Base-by-base conservation (phyloP, 2,329 filamentous ascomycete species). In the Penicillium sp. region DNA sequence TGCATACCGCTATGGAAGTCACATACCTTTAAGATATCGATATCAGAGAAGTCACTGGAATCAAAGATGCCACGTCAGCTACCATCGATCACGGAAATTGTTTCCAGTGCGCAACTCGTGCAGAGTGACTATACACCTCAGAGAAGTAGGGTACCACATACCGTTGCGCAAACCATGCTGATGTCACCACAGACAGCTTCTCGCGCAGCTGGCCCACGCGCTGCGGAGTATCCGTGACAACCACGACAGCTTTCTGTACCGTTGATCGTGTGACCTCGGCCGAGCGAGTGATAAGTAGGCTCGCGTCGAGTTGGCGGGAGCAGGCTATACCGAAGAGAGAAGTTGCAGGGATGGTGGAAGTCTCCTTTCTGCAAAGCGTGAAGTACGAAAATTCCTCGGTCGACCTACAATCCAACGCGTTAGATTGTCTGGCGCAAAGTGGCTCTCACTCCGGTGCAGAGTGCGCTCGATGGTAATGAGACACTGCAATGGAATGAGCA, bases 311-410 rank as follows among this genome's bases (percentile, higher is more conserved):
- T 76, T 97, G 94, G 55, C 93, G 84, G 14, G 93, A 96, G 73
- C 94, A 99, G 16, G 92, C 89, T 69, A 99, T 97, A 58, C 94
- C 94, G 70, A 99, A 99, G 21, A 99, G 84, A 22, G 91, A 96
- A 2, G 90, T 92, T 29, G 86, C 84, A 6, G 87, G 83, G 31
- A 59, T 54, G 2, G 65, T 66, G 1, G 70, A 48, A 9, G 76
- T 77, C 44, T 71, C 71, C 57, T 76, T 76, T 50, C 85, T 84
- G 54, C 91, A 82, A 48, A 99, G 85, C 8, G 93, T 97, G 73
- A 99, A 99, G 78, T 99, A 99, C 48, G 92, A 97, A 79, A 97
- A 99, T 76, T 97, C 94, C 76, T 99, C 94, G 54, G 88, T 88
- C 21, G 90, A 87, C 39, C 56, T 62, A 56, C 42, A 41, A 44